Percentiles rank a stretch among this genome's conserved stretches.
These are phyloP conservation scores for Pestalotiopsis sp. DNA, from an alignment of 2,329 filamentous ascomycete genomes.

Conservation along the genomic window DNA sequence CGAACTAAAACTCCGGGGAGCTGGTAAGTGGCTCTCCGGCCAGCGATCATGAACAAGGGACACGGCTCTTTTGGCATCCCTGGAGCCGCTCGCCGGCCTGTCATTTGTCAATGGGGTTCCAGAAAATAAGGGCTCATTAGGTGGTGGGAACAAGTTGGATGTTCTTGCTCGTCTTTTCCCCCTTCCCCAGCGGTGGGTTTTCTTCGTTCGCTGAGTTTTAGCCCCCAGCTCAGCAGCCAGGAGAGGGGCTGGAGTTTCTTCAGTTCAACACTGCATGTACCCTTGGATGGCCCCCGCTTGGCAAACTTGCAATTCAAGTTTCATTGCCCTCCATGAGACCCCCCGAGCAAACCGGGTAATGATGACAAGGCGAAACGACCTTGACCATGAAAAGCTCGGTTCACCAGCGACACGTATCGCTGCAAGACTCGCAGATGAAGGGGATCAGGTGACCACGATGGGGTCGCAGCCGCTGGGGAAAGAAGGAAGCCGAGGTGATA, in stretches of 20 bases:
- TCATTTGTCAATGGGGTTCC: background rate
- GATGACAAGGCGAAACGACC: too few species aligned
- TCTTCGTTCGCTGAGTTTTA: too few species aligned
- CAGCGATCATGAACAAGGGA: background rate
- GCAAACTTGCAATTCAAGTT: background rate
- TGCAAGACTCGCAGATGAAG: constrained; percentile 3
- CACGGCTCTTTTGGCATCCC: background rate
- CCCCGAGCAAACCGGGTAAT: background rate
- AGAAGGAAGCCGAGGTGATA: background rate
- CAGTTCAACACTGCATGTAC: too few species aligned
- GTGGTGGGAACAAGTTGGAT: background rate
- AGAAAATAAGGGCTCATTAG: background rate
- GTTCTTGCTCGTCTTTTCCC: too few species aligned
- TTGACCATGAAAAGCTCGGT: background rate
- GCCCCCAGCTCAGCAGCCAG: too few species aligned
- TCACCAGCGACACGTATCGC: background rate
- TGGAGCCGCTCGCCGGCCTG: background rate
- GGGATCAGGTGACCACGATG: background rate
- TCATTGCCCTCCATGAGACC: background rate
- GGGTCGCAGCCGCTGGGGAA: background rate
- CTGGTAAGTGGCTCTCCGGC: constrained; percentile 8
- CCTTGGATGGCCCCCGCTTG: too few species aligned
- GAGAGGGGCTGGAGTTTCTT: too few species aligned
- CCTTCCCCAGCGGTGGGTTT: too few species aligned
- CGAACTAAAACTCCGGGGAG: constrained; percentile 10